These are phyloP conservation scores for Phytophthora pini DNA, from an alignment of 352 stramenopile genomes.

Conservation along the genomic window DNA sequence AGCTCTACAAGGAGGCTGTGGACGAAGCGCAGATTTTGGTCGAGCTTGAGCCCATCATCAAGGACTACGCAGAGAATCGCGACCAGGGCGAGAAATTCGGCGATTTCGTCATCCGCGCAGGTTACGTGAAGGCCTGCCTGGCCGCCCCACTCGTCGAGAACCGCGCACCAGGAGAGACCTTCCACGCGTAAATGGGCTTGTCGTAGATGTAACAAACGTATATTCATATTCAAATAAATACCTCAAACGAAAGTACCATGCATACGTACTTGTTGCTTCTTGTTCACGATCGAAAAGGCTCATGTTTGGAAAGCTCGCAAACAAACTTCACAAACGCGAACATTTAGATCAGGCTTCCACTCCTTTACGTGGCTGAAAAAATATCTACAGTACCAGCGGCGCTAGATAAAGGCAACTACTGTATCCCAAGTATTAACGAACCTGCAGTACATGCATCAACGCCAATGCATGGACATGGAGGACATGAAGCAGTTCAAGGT, in stretches of 20 bases:
- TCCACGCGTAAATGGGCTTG: constrained; percentile 53
- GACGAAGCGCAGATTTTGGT: constrained; percentile 81
- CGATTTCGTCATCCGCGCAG: constrained; percentile 81
- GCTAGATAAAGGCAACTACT: too few species aligned
- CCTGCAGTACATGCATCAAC: too few species aligned
- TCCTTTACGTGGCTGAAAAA: background rate
- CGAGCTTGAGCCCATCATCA: constrained; percentile 78
- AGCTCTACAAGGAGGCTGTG: constrained; percentile 83
- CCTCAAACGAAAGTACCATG: constrained; percentile 7
- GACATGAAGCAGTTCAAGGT: too few species aligned
- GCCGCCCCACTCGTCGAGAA: constrained; percentile 66
- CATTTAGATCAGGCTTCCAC: too few species aligned
- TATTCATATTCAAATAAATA: constrained; percentile 17
- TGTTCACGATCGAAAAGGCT: background rate
- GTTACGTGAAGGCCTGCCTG: constrained; percentile 77
- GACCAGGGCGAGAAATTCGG: constrained; percentile 77
- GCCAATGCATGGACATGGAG: too few species aligned
- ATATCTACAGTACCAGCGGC: too few species aligned
- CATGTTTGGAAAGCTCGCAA: too few species aligned
- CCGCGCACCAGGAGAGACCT: constrained; percentile 66
- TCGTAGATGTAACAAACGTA: constrained; percentile 20
- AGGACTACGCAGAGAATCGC: constrained; percentile 77
- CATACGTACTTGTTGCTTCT: background rate
- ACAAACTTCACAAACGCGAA: too few species aligned
- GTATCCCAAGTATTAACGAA: too few species aligned